Base-by-base conservation (phyloP, 768 basidiomycete genomes). In the Tricholomella constricta region DNA sequence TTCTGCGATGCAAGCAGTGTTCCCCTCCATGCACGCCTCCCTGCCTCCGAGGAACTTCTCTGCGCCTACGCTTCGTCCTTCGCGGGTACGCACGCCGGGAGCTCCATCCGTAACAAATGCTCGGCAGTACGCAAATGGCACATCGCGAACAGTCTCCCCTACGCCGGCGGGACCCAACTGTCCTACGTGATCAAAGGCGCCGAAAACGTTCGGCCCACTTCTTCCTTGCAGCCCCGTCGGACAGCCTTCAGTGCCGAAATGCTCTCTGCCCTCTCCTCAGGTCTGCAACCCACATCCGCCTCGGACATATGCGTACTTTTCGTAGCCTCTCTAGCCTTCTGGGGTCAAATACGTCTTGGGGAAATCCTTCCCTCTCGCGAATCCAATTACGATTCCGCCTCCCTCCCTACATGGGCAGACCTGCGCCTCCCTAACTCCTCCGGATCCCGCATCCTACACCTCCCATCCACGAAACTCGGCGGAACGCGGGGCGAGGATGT, bases 71-170 rank as follows among this genome's bases (percentile, higher is more conserved):
- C 65, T 1, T 60, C 69, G 0, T 61, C 63, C 0, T 43, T 54
- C 15, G 51, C 63, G 0, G 69, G 69, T 3, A 3, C 15, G 0
- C 32, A 53, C 17, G 58, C 68, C 0, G 60, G 58, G 1, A 50
- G 49, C 0, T 59, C 69, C 0, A 48, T 67, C 10, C 37, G 51
- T 2, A 62, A 62, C 22, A 55, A 68, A 12, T 37, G 72, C 2
- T 44, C 56, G 8, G 72, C 54, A 0, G n/a, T 74, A 2, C 65
- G 62, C 6, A 67, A 69, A 0, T 76, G 72, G 71, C 74, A 76
- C 40, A 53, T 63, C 17, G 3, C 25, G 31, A 61, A 74, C 26
- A 36, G 57, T 8, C 26, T 60, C 2, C 34, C 51, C 0, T 76
- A 66, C 66, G 31, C 54, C 0, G 65, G 63, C 0, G 48, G 57